Evolutionary conservation across 139 green algal species (phyloP).

Genomic region (Chlamydomonas asymmetrica): DNA sequence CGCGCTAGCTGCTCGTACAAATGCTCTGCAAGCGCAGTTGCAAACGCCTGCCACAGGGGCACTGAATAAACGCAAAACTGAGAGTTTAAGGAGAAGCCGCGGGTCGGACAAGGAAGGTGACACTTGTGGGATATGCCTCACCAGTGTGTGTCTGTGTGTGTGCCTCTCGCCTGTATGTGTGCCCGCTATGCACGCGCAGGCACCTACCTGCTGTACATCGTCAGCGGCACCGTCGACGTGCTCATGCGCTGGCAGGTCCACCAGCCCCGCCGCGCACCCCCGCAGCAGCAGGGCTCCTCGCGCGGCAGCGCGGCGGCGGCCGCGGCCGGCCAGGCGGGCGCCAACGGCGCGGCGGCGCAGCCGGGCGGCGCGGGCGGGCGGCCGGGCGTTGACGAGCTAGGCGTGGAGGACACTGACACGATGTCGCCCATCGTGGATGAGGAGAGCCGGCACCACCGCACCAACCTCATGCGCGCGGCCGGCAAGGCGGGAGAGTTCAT

Average conservation of each 20-base stretch:
- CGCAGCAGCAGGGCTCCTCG: not conserved
- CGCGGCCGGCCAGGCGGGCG: not conserved
- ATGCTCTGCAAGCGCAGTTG: too few relatives aligned
- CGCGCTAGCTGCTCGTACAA: too few relatives aligned
- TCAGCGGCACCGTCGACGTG: conserved; percentile 48
- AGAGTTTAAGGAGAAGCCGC: too few relatives aligned
- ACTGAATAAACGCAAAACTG: too few relatives aligned
- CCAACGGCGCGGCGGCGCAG: not conserved
- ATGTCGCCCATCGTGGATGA: conserved; percentile 43
- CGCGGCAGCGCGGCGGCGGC: not conserved
- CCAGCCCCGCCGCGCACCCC: conserved; percentile 4
- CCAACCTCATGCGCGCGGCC: conserved; percentile 35
- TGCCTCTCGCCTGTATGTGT: too few relatives aligned
- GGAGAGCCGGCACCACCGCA: conserved; percentile 35
- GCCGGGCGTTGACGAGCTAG: conserved; percentile 15
- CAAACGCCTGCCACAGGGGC: too few relatives aligned
- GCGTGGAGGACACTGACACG: conserved; percentile 25
- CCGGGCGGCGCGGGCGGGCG: not conserved
- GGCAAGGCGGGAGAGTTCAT: conserved; percentile 43
- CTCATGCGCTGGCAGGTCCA: conserved; percentile 36
- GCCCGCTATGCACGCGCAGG: too few relatives aligned
- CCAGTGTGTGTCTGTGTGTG: too few relatives aligned
- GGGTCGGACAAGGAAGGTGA: too few relatives aligned
- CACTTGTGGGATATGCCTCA: too few relatives aligned
- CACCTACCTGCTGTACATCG: conserved; percentile 48